Evolutionary conservation across 129 eudicot genomes (phyloP).

Genomic region (Ambrosia trifida): DNA sequence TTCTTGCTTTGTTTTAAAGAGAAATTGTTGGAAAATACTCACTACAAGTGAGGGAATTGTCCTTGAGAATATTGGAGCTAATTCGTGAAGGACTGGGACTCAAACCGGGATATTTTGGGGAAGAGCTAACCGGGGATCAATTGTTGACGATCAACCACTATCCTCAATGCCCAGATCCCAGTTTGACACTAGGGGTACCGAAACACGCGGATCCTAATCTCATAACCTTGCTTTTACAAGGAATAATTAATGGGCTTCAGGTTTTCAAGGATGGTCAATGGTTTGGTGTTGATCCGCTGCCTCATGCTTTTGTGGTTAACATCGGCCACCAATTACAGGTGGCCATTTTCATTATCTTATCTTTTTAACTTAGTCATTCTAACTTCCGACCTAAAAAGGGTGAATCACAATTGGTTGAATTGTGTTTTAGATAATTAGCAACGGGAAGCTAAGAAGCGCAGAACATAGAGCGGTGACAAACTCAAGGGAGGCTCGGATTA

Average conservation of each 20-base stretch:
- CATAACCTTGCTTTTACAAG: conserved; percentile 55
- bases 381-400: neutral
- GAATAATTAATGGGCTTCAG: conserved; percentile 61
- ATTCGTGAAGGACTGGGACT: conserved; percentile 68
- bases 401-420: neutral
- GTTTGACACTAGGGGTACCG: conserved; percentile 61
- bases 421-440: conserved; percentile 46
- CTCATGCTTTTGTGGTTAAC: conserved; percentile 59
- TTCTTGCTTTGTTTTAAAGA: conserved; percentile 17
- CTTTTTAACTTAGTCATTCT: neutral
- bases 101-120: conserved; percentile 45
- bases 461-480: conserved; percentile 57
- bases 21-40: conserved; percentile 45
- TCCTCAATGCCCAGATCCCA: conserved; percentile 70
- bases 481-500: conserved; percentile 33
- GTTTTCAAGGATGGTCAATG: conserved; percentile 51
- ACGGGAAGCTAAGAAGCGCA: conserved; percentile 48
- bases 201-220: conserved; percentile 65
- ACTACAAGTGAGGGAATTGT: conserved; percentile 41
- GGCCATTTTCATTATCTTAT: neutral
- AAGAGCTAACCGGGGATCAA: conserved; percentile 41
- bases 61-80: conserved; percentile 48
- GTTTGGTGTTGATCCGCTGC: conserved; percentile 59
- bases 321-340: conserved; percentile 69
- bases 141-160: conserved; percentile 56